A percentile compares a stretch with the other conserved stretches of the same genome.
These are phyloP conservation scores for Rhizoclosmatium globosum DNA, from an alignment of 192 early-diverging fungal genomes.

Conservation along the genomic window DNA sequence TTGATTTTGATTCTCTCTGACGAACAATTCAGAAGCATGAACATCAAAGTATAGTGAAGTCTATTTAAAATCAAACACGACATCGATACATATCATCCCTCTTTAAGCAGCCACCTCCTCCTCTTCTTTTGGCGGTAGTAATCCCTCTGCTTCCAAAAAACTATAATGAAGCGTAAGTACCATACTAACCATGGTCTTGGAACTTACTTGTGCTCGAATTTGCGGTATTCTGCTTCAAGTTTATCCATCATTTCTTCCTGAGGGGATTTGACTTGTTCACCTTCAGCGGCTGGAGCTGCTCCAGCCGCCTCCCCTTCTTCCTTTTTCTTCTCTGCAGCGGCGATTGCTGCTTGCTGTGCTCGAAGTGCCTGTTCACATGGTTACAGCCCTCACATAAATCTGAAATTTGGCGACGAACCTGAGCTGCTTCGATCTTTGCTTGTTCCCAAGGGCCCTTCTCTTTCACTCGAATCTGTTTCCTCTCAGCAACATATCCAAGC, in stretches of 20 bases:
- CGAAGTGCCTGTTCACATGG: conserved; percentile 9
- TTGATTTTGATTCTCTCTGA: too few species aligned
- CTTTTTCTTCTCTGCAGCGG: conserved; percentile 11
- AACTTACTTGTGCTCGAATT: conserved; percentile 48
- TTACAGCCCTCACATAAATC: not conserved
- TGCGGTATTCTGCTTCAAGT: conserved; percentile 47
- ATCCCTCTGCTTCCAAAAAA: conserved; percentile 27
- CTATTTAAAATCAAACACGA: too few species aligned
- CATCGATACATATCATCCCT: too few species aligned
- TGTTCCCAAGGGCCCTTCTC: conserved; percentile 57
- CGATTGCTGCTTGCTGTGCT: conserved; percentile 19
- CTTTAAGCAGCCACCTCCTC: too few species aligned
- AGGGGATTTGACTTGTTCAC: not conserved
- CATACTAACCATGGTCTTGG: not conserved
- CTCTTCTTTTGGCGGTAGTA: not conserved
- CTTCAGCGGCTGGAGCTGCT: conserved; percentile 8
- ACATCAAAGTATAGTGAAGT: too few species aligned
- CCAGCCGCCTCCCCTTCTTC: not conserved
- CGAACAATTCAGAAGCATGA: too few species aligned
- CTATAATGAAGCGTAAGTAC: conserved; percentile 3
- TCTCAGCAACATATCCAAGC: conserved; percentile 47
- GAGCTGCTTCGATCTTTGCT: conserved; percentile 49
- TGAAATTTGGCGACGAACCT: conserved; percentile 10
- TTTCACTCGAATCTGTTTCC: conserved; percentile 52
- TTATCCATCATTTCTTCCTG: conserved; percentile 47